These are phyloP conservation scores for Trichophaea hybrida DNA, from an alignment of 2,329 filamentous ascomycete genomes.

Conservation along the genomic window DNA sequence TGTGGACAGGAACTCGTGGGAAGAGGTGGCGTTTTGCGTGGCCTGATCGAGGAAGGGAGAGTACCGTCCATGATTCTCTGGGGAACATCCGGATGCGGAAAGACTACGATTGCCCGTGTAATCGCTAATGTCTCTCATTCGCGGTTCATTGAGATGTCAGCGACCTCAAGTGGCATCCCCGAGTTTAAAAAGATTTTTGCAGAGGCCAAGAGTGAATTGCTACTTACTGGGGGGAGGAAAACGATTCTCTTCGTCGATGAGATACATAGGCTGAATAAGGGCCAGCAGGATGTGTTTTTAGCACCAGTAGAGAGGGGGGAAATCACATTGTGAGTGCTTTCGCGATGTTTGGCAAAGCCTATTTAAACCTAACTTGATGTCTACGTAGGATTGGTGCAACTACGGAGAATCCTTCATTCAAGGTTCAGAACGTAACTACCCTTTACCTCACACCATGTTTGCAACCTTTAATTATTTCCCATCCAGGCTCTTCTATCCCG, in stretches of 20 bases:
- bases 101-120: constrained; percentile 83
- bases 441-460: too few relatives aligned
- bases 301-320: constrained; percentile 82
- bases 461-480: too few relatives aligned
- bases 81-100: constrained; percentile 67
- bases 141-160: constrained; percentile 91
- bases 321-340: constrained; percentile 49
- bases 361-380: neutral
- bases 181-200: constrained; percentile 87
- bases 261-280: constrained; percentile 58
- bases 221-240: constrained; percentile 70
- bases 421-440: constrained; percentile 52
- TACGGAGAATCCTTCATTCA: constrained; percentile 93
- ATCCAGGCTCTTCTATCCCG: constrained; percentile 55
- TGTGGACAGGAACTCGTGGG: constrained; percentile 87
- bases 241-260: constrained; percentile 63
- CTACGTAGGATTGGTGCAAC: constrained; percentile 60
- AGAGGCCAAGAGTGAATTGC: constrained; percentile 66
- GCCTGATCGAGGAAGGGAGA: constrained; percentile 69
- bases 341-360: neutral
- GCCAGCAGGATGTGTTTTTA: constrained; percentile 88
- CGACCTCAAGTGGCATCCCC: constrained; percentile 70
- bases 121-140: constrained; percentile 70
- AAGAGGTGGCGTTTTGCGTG: constrained; percentile 64
- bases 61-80: constrained; percentile 94